These are phyloP conservation scores for Arxiozyma heterogenica DNA, from an alignment of 1,139 yeast species.

Conservation along the genomic window DNA sequence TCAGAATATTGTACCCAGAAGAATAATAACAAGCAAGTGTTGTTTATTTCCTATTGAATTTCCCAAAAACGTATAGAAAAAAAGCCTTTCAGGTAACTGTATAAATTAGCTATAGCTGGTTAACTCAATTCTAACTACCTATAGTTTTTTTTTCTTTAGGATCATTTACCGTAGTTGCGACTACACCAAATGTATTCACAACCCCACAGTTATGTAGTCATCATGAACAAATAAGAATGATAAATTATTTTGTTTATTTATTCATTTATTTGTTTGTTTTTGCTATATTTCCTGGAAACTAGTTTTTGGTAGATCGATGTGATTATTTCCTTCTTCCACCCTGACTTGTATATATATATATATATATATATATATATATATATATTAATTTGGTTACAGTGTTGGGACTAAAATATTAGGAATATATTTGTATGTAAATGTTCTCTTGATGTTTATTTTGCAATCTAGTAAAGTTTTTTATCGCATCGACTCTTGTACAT, in stretches of 20 bases:
- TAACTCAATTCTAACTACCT: background rate
- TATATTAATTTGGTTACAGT: constrained; percentile 7
- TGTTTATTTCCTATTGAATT: background rate
- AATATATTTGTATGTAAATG: constrained; percentile 6
- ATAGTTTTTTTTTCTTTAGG: constrained; percentile 10
- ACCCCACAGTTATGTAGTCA: constrained; percentile 14
- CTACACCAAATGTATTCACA: constrained; percentile 19
- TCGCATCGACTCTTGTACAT: too few species aligned
- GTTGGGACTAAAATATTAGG: constrained; percentile 19
- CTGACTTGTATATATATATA: constrained; percentile 11
- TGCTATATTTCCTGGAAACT: constrained; percentile 16
- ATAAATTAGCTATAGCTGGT: background rate
- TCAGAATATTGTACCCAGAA: background rate
- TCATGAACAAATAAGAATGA: too few species aligned
- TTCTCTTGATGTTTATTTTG: background rate
- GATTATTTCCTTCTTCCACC: constrained; percentile 22
- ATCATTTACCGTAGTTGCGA: constrained; percentile 23
- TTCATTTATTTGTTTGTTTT: too few species aligned
- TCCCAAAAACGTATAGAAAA: constrained; percentile 13
- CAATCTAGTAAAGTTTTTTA: background rate
- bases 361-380: background rate
- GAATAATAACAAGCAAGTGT: background rate
- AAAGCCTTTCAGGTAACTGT: constrained; percentile 20
- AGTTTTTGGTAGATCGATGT: constrained; percentile 20
- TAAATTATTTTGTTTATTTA: too few species aligned